A percentile compares a stretch with the other conserved stretches of the same genome.
Conservation (phyloP, 2,329 filamentous ascomycete genomes). For the Venturia oleaginea region DNA sequence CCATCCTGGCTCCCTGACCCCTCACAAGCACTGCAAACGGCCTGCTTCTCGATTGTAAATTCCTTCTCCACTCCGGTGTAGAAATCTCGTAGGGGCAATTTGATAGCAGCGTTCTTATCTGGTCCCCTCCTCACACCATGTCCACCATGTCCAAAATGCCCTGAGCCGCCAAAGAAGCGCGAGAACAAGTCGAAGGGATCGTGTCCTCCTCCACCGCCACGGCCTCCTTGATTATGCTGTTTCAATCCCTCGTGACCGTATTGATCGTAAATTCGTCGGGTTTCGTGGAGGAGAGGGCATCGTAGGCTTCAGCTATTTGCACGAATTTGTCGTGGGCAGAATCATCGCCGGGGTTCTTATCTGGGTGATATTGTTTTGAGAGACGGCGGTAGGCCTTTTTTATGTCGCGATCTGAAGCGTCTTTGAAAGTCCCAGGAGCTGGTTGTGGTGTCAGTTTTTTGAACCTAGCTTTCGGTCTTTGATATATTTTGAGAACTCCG, state of each 20-base stretch:
- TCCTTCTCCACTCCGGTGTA: conserved; percentile 83
- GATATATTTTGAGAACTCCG: neutral
- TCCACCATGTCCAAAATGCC: conserved; percentile 64
- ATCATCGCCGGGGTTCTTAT: conserved; percentile 87
- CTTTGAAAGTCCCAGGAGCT: conserved; percentile 73
- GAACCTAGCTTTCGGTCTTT: conserved; percentile 10
- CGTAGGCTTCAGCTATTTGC: conserved; percentile 90
- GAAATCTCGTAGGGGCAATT: conserved; percentile 76
- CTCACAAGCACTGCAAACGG: conserved; percentile 86
- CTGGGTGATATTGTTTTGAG: conserved; percentile 92
- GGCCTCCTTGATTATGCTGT: conserved; percentile 65
- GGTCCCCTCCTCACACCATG: conserved; percentile 69
- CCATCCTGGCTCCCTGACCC: conserved; percentile 79
- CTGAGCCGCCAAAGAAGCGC: conserved; percentile 88
- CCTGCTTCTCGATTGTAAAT: conserved; percentile 88
- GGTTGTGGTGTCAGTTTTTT: conserved; percentile 21
- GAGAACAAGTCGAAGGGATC: conserved; percentile 96
- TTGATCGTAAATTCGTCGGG: conserved; percentile 84
- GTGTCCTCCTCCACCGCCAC: conserved; percentile 42
- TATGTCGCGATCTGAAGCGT: conserved; percentile 76
- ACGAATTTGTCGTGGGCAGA: conserved; percentile 85
- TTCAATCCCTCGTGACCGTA: conserved; percentile 87
- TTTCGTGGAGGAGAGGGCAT: conserved; percentile 71
- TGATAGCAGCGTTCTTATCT: conserved; percentile 79
- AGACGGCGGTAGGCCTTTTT: conserved; percentile 88